Evolutionary conservation across 805 yeast species (phyloP).

Genomic region (Scheffersomyces ergatensis): DNA sequence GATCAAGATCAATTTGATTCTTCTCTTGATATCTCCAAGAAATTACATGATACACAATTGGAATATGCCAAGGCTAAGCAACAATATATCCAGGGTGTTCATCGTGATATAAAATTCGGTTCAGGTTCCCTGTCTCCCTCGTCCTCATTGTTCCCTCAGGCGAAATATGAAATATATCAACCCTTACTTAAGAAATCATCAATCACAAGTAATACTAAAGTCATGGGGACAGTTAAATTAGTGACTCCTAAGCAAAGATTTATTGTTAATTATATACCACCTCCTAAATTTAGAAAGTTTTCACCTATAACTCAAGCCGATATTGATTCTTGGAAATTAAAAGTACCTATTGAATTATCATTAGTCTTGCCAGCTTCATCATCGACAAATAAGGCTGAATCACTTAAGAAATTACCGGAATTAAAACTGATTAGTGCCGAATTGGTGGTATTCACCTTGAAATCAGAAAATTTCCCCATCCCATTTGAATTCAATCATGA

Average conservation of each 20-base stretch:
- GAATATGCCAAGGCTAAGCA: conserved; percentile 19
- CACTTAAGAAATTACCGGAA: conserved; percentile 18
- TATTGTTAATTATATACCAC: conserved; percentile 20
- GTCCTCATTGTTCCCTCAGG: no score
- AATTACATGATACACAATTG: conserved; percentile 10
- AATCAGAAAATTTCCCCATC: conserved; percentile 29
- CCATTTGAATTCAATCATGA: conserved; percentile 40
- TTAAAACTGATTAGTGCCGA: conserved; percentile 21
- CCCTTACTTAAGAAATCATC: conserved; percentile 11
- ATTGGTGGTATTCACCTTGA: conserved; percentile 27
- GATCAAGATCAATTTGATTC: conserved; percentile 6
- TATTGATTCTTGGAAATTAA: conserved; percentile 18
- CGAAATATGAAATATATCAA: conserved; percentile 7
- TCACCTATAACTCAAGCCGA: conserved; percentile 1
- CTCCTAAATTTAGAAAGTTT: conserved; percentile 13
- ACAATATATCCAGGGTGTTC: conserved; percentile 10
- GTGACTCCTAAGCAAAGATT: conserved; percentile 17
- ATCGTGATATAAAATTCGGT: conserved; percentile 6
- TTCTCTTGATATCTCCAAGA: conserved; percentile 8
- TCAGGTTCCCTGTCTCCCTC: no score
- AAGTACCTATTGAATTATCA: conserved; percentile 23
- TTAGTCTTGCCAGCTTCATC: conserved; percentile 5
- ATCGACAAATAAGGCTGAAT: no score
- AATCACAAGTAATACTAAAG: conserved; percentile 8
- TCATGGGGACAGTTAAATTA: conserved; percentile 10